phyloP scores from a whole-genome alignment of 306 rosid genomes.

The Cucumis cinereus region DNA sequence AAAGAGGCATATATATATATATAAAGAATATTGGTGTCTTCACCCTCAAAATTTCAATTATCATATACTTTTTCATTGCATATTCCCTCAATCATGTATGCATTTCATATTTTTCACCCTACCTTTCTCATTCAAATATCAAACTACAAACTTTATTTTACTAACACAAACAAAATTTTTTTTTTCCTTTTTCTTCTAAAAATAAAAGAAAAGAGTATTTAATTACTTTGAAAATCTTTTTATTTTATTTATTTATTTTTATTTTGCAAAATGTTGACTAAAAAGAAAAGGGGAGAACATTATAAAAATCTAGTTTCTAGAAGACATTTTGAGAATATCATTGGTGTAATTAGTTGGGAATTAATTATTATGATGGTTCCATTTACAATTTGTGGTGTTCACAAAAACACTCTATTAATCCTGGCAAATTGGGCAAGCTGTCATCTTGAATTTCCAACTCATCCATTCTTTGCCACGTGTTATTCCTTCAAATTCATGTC shows the following conservation, averaged over 20 bases:
- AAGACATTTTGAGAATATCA: not conserved
- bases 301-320: not conserved
- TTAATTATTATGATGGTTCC: not conserved
- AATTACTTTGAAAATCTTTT: no score
- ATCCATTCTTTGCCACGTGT: slow-evolving; percentile 4
- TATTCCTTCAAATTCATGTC: not conserved
- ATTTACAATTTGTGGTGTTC: not conserved
- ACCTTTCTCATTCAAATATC: not conserved
- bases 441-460: not conserved
- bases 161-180: not conserved
- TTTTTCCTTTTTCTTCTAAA: no score
- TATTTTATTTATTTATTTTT: no score
- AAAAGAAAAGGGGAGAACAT: not conserved
- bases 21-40: not conserved
- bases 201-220: no score
- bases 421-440: not conserved
- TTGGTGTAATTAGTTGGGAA: not conserved
- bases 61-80: not conserved
- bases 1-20: not conserved
- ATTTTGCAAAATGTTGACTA: not conserved
- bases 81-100: not conserved
- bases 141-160: no score
- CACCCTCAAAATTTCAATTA: not conserved
- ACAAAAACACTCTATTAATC: not conserved
- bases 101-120: not conserved